These are phyloP conservation scores for Solanum hybrid DNA, from an alignment of 305 asterid genomes.

Conservation along the genomic window DNA sequence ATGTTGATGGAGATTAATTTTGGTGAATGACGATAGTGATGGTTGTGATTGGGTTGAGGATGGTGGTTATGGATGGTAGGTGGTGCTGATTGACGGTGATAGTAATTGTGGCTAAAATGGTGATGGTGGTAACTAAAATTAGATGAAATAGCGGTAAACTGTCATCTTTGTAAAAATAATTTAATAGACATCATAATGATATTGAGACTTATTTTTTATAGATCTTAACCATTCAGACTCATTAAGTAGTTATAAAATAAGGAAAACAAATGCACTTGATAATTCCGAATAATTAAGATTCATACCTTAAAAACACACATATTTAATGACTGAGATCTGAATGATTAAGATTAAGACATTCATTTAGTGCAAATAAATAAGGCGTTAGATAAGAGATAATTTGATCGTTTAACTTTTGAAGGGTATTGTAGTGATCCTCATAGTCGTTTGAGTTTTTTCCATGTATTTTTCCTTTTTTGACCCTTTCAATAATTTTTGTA, in stretches of 20 bases:
- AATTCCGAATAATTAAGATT: neutral
- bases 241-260: neutral
- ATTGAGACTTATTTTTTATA: no score
- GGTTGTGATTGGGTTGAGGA: neutral
- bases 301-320: no score
- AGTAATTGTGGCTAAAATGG: no score
- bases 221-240: neutral
- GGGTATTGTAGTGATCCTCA: neutral
- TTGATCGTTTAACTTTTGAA: neutral
- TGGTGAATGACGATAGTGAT: neutral
- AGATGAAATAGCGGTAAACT: neutral
- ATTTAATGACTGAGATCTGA: neutral
- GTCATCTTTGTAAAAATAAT: neutral
- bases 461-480: neutral
- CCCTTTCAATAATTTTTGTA: neutral
- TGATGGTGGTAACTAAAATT: neutral
- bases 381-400: neutral
- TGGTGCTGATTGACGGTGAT: neutral
- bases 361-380: neutral
- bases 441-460: neutral
- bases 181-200: neutral
- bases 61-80: neutral
- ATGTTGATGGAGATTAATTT: neutral
- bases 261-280: neutral
- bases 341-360: neutral